A percentile compares a stretch with the other conserved stretches of the same genome.
These are phyloP conservation scores for Globisporangium megalacanthum DNA, from an alignment of 352 stramenopile genomes.

Conservation along the genomic window DNA sequence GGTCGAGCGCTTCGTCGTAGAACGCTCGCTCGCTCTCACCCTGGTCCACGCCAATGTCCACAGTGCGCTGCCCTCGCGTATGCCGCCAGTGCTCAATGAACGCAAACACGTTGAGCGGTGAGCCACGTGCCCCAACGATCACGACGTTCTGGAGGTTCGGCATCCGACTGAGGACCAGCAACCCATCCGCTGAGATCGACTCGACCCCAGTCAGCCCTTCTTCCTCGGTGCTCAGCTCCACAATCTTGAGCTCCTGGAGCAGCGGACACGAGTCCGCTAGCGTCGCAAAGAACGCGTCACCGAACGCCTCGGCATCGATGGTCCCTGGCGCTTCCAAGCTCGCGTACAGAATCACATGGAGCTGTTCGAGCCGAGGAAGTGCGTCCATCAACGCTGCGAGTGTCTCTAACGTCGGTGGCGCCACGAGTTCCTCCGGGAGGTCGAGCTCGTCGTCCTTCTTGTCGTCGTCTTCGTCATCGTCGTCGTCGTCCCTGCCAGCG, in stretches of 20 bases:
- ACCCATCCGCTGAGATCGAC: slow-evolving; percentile 1
- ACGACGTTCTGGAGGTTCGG: slow-evolving; percentile 4
- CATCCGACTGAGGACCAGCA: slow-evolving; percentile 1
- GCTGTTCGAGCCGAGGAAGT: slow-evolving; percentile 1
- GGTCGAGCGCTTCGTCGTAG: slow-evolving; percentile 9
- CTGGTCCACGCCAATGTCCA: slow-evolving; percentile 10
- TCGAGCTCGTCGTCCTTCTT: background rate
- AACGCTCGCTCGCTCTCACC: slow-evolving; percentile 8
- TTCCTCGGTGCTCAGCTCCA: slow-evolving; percentile 4
- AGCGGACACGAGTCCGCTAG: slow-evolving; percentile 3
- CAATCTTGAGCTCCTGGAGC: slow-evolving; percentile 9
- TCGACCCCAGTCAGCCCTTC: slow-evolving; percentile 1
- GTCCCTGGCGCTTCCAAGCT: slow-evolving; percentile 5
- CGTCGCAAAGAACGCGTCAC: slow-evolving; percentile 4
- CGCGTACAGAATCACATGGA: slow-evolving; percentile 13
- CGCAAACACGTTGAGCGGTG: background rate
- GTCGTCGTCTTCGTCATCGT: background rate
- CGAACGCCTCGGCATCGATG: slow-evolving; percentile 8
- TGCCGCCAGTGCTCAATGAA: slow-evolving; percentile 8
- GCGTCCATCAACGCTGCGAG: slow-evolving; percentile 1
- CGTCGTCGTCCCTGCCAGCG: too few species aligned
- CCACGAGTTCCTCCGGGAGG: slow-evolving; percentile 3
- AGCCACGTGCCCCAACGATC: slow-evolving; percentile 5
- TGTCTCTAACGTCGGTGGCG: slow-evolving; percentile 7
- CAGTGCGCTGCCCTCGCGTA: slow-evolving; percentile 4